phyloP scores from a whole-genome alignment of 1,139 yeast species.

The Geotrichum reessii region DNA sequence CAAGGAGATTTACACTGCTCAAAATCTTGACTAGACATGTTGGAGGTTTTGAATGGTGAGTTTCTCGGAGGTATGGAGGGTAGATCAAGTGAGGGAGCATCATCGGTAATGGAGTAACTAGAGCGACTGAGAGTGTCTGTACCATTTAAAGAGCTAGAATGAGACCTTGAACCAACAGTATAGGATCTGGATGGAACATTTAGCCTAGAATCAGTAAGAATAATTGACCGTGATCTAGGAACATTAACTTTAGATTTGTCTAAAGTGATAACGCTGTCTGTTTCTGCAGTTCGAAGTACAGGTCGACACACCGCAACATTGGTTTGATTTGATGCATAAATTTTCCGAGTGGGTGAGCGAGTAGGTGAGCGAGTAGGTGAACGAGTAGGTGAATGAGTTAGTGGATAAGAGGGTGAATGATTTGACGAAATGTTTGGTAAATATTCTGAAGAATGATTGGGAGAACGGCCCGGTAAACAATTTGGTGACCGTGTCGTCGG shows the following conservation, averaged over 20 bases:
- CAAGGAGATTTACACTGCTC: constrained; percentile 48
- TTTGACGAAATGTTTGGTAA: not conserved
- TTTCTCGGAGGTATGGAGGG: constrained; percentile 34
- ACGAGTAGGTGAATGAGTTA: not conserved
- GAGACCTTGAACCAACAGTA: constrained; percentile 15
- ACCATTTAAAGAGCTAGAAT: constrained; percentile 10
- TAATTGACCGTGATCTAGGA: constrained; percentile 15
- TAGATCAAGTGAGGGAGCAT: constrained; percentile 30
- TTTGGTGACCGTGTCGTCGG: not conserved
- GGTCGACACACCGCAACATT: not conserved
- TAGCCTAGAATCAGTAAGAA: constrained; percentile 10
- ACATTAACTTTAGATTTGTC: constrained; percentile 10
- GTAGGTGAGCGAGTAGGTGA: not conserved
- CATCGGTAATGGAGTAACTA: constrained; percentile 26
- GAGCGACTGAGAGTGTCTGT: constrained; percentile 25
- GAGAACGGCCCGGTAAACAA: not conserved
- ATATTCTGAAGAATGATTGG: not conserved
- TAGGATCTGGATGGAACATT: constrained; percentile 17
- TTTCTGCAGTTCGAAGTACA: constrained; percentile 1
- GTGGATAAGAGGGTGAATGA: not conserved
- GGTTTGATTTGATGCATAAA: not conserved
- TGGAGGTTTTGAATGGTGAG: constrained; percentile 36
- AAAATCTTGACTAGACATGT: constrained; percentile 40
- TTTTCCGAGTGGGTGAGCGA: not conserved
- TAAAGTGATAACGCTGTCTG: constrained; percentile 11